Evolutionary conservation across 2,329 filamentous ascomycete genomes (phyloP), one percentile per base, ranked within the genome.

Genomic region (Stachybotrys chartarum): DNA sequence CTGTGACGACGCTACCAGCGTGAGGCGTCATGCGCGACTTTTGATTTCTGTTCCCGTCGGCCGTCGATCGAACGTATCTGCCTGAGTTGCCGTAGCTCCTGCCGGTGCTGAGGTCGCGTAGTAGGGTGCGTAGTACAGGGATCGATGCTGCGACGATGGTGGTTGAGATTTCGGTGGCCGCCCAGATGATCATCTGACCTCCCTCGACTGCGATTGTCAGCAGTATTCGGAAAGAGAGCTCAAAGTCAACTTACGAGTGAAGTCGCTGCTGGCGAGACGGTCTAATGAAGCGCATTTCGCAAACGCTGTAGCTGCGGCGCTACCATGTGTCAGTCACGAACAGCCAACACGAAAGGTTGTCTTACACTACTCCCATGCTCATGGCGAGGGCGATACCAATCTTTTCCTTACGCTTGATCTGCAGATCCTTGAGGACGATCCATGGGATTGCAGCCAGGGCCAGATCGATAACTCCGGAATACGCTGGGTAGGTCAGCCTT

Each of bases 141-240:
- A 64, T 61, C 5, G 60, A 64, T 11, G 61, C 58, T 31, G 61
- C 61, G 54, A 63, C 59, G 32, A 63, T 55, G 42, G 61, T 63
- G 7, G 57, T 51, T 30, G 58, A 51, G 30, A 55, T 54, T 48
- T 63, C 61, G 31, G 58, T 56, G 16, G 55, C 51, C 16, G 51
- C 55, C 57, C 56, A 63, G 35, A 60, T 57, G 48, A 59, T 47
- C 45, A 47, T 47, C 18, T 47, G 45, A 6, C 45, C 58, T 44
- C 54, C 50, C 16, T 24, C 30, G 16, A 45, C 49, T 47, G 45
- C 45, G 18, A 17, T 17, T 10, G 45, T 47, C 17, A 47, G 45
- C 45, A 12, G 7, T 10, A 17, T 3, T n/a, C n/a, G 39, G 39
- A 44, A 44, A 12, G 11, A n/a, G 3, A 44, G 24, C 24, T 24